These are phyloP conservation scores for Antrodiella citrinella DNA, from an alignment of 768 basidiomycete genomes.

Conservation along the genomic window DNA sequence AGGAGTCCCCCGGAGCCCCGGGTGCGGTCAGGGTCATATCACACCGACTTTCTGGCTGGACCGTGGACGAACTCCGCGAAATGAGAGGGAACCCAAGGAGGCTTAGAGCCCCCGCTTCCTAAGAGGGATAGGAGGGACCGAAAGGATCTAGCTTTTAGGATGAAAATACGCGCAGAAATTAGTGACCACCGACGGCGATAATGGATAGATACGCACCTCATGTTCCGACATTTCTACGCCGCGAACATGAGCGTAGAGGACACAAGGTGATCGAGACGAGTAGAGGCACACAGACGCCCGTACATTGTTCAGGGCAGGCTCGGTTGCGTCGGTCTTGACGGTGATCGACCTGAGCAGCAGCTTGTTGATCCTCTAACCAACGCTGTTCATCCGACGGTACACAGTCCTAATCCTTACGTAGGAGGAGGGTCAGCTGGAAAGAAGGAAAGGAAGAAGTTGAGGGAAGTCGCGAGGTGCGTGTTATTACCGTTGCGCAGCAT, in stretches of 20 bases:
- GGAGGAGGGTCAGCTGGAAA: conserved; percentile 53
- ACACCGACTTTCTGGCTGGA: background rate
- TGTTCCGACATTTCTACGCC: background rate
- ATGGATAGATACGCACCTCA: background rate
- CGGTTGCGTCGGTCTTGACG: background rate
- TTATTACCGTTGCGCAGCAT: background rate
- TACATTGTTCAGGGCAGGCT: conserved; percentile 11
- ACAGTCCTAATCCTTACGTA: conserved; percentile 46
- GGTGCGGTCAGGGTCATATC: background rate
- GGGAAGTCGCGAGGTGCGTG: conserved; percentile 62
- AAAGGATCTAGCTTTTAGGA: background rate
- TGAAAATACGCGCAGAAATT: background rate
- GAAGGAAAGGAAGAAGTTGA: conserved; percentile 25
- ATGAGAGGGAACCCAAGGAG: background rate
- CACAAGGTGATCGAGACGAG: background rate
- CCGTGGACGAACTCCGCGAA: background rate
- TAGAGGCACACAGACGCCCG: background rate
- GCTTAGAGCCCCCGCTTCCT: background rate
- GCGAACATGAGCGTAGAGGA: background rate
- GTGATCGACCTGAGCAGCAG: conserved; percentile 10
- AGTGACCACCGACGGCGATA: background rate
- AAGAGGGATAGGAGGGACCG: background rate
- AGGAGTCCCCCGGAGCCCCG: background rate
- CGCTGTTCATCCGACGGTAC: conserved; percentile 27
- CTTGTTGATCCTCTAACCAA: conserved; percentile 21